phyloP scores from a whole-genome alignment of 2,329 filamentous ascomycete species.

The Penicillium sp. region DNA sequence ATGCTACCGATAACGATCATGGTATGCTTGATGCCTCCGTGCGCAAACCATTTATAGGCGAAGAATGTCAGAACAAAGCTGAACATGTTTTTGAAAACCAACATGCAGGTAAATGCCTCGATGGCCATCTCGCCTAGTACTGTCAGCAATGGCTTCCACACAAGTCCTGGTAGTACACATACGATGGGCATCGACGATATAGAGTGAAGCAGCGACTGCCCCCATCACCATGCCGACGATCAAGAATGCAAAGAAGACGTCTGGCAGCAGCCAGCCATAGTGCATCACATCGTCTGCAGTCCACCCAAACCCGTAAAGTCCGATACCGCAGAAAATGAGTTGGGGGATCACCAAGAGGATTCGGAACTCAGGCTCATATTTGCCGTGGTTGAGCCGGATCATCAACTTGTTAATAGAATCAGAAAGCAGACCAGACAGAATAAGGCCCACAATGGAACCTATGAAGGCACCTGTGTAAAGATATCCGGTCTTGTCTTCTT shows the following conservation, averaged over 20 bases:
- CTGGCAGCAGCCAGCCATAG: constrained; percentile 70
- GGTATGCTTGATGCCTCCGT: constrained; percentile 52
- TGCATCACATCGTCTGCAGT: constrained; percentile 59
- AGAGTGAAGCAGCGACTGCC: constrained; percentile 78
- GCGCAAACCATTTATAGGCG: constrained; percentile 77
- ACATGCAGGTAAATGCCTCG: constrained; percentile 83
- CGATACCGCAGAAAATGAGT: constrained; percentile 71
- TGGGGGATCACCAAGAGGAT: constrained; percentile 80
- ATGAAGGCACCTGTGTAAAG: constrained; percentile 83
- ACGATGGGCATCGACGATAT: constrained; percentile 92
- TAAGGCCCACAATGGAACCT: constrained; percentile 74
- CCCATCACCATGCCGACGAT: constrained; percentile 91
- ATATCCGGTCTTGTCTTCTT: constrained; percentile 78
- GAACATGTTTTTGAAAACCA: constrained; percentile 95
- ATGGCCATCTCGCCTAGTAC: constrained; percentile 69
- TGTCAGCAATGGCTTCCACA: constrained; percentile 8
- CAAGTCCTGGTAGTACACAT: constrained; percentile 37
- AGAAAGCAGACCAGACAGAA: constrained; percentile 68
- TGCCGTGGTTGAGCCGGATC: constrained; percentile 71
- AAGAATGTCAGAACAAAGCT: constrained; percentile 80
- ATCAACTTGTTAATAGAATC: constrained; percentile 70
- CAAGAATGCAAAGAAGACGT: constrained; percentile 79
- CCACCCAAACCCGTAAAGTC: constrained; percentile 80
- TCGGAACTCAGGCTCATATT: constrained; percentile 90
- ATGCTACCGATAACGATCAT: constrained; percentile 73